Conservation (phyloP, 768 basidiomycete species). For the Sporobolomyces phaffii region DNA sequence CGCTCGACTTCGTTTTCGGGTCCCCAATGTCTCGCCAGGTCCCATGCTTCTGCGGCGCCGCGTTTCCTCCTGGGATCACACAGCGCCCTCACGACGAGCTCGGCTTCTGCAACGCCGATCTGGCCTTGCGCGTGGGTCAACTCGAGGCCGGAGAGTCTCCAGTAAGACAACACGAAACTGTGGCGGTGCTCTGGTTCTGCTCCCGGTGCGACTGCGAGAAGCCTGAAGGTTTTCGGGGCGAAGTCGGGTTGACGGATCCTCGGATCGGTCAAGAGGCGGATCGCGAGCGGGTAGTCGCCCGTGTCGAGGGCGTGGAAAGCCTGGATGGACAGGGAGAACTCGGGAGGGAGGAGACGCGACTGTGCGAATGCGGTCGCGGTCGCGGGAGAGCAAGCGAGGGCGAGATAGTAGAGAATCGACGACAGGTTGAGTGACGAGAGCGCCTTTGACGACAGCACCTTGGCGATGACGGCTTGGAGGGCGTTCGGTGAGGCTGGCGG, state of each 20-base stretch:
- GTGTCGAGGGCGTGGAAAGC: conserved; percentile 33
- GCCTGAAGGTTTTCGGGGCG: conserved; percentile 21
- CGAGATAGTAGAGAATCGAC: conserved; percentile 36
- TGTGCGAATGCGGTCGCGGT: conserved; percentile 5
- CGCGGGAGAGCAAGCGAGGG: background rate
- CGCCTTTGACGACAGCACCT: background rate
- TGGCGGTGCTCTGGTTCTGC: conserved; percentile 5
- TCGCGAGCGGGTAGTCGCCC: conserved; percentile 2
- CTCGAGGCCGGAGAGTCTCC: conserved; percentile 18
- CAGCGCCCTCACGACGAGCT: conserved; percentile 16
- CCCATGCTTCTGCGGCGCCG: conserved; percentile 34
- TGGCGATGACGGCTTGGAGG: conserved; percentile 2
- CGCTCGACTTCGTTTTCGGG: conserved; percentile 12
- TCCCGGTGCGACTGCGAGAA: background rate
- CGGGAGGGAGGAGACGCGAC: conserved; percentile 22
- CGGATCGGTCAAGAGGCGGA: conserved; percentile 29
- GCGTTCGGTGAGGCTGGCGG: conserved; percentile 9
- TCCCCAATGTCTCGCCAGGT: conserved; percentile 20
- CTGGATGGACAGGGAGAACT: conserved; percentile 19
- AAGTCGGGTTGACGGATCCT: conserved; percentile 29
- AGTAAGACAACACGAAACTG: conserved; percentile 27
- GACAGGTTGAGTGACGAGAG: conserved; percentile 11
- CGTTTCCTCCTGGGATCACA: conserved; percentile 9
- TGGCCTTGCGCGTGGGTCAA: background rate
- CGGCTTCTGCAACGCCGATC: conserved; percentile 7